Evolutionary conservation across 1,139 yeast species (phyloP).

Genomic region (Diutina sp.): DNA sequence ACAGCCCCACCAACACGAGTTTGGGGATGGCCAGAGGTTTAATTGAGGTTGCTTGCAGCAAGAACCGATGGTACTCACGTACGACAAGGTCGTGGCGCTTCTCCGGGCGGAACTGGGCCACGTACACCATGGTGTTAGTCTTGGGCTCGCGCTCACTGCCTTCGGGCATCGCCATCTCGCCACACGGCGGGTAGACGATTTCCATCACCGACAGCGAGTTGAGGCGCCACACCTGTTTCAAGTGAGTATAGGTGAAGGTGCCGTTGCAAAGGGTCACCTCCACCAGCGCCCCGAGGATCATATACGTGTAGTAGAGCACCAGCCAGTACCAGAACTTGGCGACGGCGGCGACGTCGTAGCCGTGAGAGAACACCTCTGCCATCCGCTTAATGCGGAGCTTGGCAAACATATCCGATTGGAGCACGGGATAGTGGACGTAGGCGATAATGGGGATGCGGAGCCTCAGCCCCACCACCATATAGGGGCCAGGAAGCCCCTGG

Average conservation of each 20-base stretch:
- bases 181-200: slow-evolving; percentile 75
- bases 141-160: slow-evolving; percentile 14
- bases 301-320: slow-evolving; percentile 45
- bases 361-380: slow-evolving; percentile 10
- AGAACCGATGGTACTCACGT: slow-evolving; percentile 45
- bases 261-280: slow-evolving; percentile 69
- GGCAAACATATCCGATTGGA: slow-evolving; percentile 74
- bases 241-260: slow-evolving; percentile 81
- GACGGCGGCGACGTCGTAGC: slow-evolving; percentile 14
- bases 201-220: slow-evolving; percentile 16
- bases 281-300: slow-evolving; percentile 53
- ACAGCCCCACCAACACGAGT: slow-evolving; percentile 72
- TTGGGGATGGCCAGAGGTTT: slow-evolving; percentile 24
- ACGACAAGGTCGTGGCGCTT: slow-evolving; percentile 74
- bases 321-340: slow-evolving; percentile 65
- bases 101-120: slow-evolving; percentile 95
- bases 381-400: slow-evolving; percentile 23
- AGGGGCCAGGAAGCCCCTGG: slow-evolving; percentile 84
- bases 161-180: slow-evolving; percentile 4
- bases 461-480: slow-evolving; percentile 32
- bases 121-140: slow-evolving; percentile 48
- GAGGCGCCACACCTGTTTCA: slow-evolving; percentile 44
- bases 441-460: slow-evolving; percentile 67
- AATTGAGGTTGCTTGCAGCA: slow-evolving; percentile 10
- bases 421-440: slow-evolving; percentile 88